phyloP scores from a whole-genome alignment of 345 rosid genomes.

The Bruguiera gymnorhiza region DNA sequence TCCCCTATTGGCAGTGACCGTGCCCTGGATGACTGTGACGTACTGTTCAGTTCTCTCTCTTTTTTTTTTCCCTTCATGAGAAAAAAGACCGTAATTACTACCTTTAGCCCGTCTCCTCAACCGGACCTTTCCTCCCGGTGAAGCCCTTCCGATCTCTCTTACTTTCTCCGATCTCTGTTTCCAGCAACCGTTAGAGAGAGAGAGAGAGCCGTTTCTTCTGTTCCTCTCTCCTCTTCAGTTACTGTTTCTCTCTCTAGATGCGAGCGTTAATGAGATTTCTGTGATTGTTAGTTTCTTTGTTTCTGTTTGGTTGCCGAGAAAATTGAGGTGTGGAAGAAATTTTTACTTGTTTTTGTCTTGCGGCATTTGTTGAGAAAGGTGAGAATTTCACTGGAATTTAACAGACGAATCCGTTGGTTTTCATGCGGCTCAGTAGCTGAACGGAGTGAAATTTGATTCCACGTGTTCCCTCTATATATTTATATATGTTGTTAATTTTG shows the following conservation, averaged over 20 bases:
- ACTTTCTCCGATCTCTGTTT: constrained; percentile 30
- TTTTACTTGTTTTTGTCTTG: not conserved
- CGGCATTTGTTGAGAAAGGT: not conserved
- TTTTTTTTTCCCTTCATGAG: no score
- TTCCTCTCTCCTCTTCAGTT: constrained; percentile 7
- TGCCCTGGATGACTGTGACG: not conserved
- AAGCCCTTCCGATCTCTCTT: constrained; percentile 8
- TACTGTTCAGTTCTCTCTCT: not conserved
- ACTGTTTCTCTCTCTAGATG: constrained; percentile 3
- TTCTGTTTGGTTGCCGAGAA: constrained; percentile 2
- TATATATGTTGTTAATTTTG: not conserved
- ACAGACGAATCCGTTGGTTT: constrained; percentile 3
- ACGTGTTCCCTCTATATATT: not conserved
- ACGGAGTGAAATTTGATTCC: not conserved
- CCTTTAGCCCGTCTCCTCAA: not conserved
- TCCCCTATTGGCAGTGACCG: not conserved
- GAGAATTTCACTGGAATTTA: not conserved
- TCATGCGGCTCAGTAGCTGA: not conserved
- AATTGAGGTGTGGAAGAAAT: not conserved
- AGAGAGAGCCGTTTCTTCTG: not conserved
- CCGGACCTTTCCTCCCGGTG: not conserved
- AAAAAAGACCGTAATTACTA: not conserved
- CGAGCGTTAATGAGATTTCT: not conserved
- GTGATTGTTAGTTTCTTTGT: not conserved
- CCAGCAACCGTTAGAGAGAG: constrained; percentile 17